Percentiles rank a stretch among this genome's conserved stretches.
phyloP scores from a whole-genome alignment of 2,329 filamentous ascomycete genomes.

The Mycosphaerella sp. region DNA sequence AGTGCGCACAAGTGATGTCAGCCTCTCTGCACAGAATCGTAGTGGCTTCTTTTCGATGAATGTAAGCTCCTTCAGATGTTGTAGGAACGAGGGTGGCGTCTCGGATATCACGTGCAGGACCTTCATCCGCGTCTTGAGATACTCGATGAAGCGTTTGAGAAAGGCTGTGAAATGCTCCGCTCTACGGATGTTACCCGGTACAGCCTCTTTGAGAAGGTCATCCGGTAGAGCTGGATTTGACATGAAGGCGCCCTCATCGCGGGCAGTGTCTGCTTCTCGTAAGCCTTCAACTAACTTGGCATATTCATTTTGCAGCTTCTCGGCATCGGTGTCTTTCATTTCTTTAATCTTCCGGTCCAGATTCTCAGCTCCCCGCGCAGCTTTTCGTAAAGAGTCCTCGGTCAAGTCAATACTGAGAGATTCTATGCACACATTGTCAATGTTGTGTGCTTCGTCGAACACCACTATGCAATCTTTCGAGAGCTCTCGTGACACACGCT shows the following conservation, averaged over 20 bases:
- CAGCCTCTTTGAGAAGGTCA: conserved; percentile 88
- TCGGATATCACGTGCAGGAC: conserved; percentile 96
- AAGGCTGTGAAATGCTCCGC: conserved; percentile 96
- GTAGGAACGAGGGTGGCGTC: conserved; percentile 87
- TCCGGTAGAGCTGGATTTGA: conserved; percentile 91
- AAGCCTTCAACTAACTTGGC: conserved; percentile 90
- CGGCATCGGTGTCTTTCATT: conserved; percentile 92
- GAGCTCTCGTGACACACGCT: conserved; percentile 87
- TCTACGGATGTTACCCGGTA: conserved; percentile 90
- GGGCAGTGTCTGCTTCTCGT: conserved; percentile 77
- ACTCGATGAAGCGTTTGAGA: conserved; percentile 93
- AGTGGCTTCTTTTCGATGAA: conserved; percentile 97
- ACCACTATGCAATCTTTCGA: conserved; percentile 98
- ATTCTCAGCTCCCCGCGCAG: conserved; percentile 82
- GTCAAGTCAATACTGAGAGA: conserved; percentile 94
- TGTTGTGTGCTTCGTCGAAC: conserved; percentile 98
- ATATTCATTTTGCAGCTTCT: conserved; percentile 92
- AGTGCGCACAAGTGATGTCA: conserved; percentile 90
- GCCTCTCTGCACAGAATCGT: conserved; percentile 85
- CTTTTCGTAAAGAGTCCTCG: conserved; percentile 86
- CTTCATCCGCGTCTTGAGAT: conserved; percentile 93
- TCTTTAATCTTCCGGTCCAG: conserved; percentile 85
- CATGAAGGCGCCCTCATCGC: conserved; percentile 95
- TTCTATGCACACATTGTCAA: conserved; percentile 99
- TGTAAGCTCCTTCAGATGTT: conserved; percentile 88